Evolutionary conservation across 2,329 filamentous ascomycete genomes (phyloP).

Genomic region (Seiridium unicorne): DNA sequence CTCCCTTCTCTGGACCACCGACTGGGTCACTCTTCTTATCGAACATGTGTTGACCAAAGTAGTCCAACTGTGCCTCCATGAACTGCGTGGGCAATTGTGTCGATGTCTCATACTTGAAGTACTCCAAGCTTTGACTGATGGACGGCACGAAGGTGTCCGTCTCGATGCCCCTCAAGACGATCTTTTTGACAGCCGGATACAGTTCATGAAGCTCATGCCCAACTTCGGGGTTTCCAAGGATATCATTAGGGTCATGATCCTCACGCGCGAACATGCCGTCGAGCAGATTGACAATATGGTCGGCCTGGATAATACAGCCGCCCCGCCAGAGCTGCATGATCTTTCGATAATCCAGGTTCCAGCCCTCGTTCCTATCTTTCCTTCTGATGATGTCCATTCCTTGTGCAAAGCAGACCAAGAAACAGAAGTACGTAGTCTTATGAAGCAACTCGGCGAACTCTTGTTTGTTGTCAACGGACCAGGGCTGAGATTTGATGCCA

Average conservation of each 20-base stretch:
- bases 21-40: conserved; percentile 55
- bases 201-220: conserved; percentile 51
- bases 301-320: conserved; percentile 70
- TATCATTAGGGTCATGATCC: conserved; percentile 39
- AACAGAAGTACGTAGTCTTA: conserved; percentile 60
- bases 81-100: conserved; percentile 64
- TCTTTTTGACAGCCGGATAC: conserved; percentile 51
- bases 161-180: conserved; percentile 53
- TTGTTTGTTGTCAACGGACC: conserved; percentile 29
- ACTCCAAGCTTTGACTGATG: conserved; percentile 62
- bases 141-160: conserved; percentile 60
- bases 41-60: conserved; percentile 67
- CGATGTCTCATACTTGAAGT: conserved; percentile 61
- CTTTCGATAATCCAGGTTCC: conserved; percentile 52
- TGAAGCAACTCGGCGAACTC: conserved; percentile 56
- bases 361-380: conserved; percentile 56
- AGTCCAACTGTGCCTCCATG: conserved; percentile 70
- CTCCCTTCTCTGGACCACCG: conserved; percentile 51
- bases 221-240: conserved; percentile 42
- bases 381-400: conserved; percentile 63
- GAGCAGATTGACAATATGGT: conserved; percentile 62
- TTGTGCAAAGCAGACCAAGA: conserved; percentile 62
- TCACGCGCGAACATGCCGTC: conserved; percentile 38
- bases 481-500: conserved; percentile 17
- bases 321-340: conserved; percentile 64